Evolutionary conservation across 805 yeast species (phyloP).

Genomic region (Candida tallmaniae): DNA sequence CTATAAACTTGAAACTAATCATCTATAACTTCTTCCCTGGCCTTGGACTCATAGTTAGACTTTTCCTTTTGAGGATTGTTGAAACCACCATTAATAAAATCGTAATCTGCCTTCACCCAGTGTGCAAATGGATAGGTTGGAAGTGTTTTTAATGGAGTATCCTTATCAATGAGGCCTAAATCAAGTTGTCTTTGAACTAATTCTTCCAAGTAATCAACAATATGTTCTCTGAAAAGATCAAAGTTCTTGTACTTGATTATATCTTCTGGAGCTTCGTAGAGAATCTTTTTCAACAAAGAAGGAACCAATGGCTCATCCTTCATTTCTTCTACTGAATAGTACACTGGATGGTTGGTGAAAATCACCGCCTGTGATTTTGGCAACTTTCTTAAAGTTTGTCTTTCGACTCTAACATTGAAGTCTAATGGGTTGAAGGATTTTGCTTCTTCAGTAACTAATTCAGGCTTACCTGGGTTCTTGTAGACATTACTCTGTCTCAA

Average conservation of each 20-base stretch:
- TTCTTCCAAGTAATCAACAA: constrained; percentile 52
- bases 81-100: constrained; percentile 39
- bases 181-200: constrained; percentile 57
- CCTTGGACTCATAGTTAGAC: constrained; percentile 19
- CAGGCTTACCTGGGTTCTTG: constrained; percentile 43
- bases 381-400: constrained; percentile 65
- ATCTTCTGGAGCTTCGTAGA: constrained; percentile 62
- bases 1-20: too few relatives aligned
- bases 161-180: constrained; percentile 48
- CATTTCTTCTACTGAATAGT: constrained; percentile 71
- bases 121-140: constrained; percentile 65
- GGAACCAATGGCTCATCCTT: constrained; percentile 79
- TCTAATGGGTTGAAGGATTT: constrained; percentile 42
- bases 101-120: constrained; percentile 43
- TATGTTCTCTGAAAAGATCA: constrained; percentile 54
- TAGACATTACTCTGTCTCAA: constrained; percentile 54
- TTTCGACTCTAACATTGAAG: constrained; percentile 65
- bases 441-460: constrained; percentile 17
- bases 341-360: constrained; percentile 75
- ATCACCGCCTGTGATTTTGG: constrained; percentile 64
- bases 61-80: constrained; percentile 28
- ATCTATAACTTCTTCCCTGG: constrained; percentile 16
- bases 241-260: constrained; percentile 64
- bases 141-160: constrained; percentile 53
- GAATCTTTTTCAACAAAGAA: constrained; percentile 61